phyloP scores from a whole-genome alignment of 257 asterid genomes.

The Vinca minor region DNA sequence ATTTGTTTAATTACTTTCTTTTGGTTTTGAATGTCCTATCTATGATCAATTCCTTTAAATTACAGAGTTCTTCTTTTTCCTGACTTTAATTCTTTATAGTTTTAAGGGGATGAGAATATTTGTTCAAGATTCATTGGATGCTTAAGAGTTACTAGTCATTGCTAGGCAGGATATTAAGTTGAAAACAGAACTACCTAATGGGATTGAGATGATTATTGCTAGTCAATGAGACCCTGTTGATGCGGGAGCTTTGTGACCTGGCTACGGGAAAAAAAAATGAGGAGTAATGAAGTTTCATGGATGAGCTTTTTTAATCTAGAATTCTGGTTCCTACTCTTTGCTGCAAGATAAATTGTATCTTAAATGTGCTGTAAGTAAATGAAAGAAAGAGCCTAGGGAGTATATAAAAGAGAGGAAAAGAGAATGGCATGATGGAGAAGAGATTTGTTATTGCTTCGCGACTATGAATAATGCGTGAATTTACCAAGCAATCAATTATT shows the following conservation, averaged over 20 bases:
- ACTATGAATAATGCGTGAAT: neutral
- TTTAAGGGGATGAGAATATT: constrained; percentile 1
- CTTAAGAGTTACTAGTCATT: too few relatives aligned
- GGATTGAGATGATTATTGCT: neutral
- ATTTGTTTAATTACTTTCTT: too few relatives aligned
- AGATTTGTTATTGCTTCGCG: neutral
- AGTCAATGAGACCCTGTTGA: neutral
- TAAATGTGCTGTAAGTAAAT: neutral
- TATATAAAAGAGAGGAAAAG: neutral
- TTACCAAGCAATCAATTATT: neutral
- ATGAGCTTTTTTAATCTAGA: too few relatives aligned
- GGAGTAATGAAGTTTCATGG: neutral
- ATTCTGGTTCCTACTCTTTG: neutral
- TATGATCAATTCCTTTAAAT: too few relatives aligned
- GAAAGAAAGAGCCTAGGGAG: neutral
- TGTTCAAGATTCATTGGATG: constrained; percentile 5
- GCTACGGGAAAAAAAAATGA: too few relatives aligned
- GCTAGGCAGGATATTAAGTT: too few relatives aligned
- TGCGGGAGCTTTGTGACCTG: too few relatives aligned
- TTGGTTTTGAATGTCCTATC: too few relatives aligned
- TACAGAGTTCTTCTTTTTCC: too few relatives aligned
- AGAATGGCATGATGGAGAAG: neutral
- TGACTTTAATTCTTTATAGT: too few relatives aligned
- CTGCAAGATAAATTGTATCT: neutral
- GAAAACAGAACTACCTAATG: too few relatives aligned